A percentile compares a stretch with the other conserved stretches of the same genome.
Conservation (phyloP, 169 alveolate genomes). For the Perkinsus marinus region DNA sequence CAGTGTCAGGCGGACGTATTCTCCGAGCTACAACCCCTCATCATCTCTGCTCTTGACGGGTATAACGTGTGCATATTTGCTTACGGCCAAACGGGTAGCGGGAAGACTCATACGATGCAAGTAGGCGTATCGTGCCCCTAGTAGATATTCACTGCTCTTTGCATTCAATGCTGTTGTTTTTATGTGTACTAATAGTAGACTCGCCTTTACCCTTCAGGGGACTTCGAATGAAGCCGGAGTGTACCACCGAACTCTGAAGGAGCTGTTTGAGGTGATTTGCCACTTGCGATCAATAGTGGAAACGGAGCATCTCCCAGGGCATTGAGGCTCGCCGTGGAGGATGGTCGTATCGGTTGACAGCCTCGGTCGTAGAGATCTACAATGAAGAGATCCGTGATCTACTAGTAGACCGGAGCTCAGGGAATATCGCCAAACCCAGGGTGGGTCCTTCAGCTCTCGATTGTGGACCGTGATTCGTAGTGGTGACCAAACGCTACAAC, state of each 20-base stretch:
- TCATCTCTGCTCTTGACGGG: constrained; percentile 40
- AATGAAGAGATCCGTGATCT: constrained; percentile 69
- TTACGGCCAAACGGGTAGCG: constrained; percentile 52
- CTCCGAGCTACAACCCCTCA: constrained; percentile 11
- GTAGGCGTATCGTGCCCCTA: too few relatives aligned
- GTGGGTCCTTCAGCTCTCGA: neutral
- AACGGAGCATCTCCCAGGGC: neutral
- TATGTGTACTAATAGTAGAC: too few relatives aligned
- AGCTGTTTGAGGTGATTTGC: neutral
- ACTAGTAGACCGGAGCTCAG: constrained; percentile 25
- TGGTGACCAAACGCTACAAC: too few relatives aligned
- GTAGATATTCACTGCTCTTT: too few relatives aligned
- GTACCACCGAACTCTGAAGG: neutral
- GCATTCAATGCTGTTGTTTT: too few relatives aligned
- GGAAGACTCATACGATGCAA: constrained; percentile 46
- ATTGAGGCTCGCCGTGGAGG: neutral
- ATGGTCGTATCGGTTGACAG: neutral
- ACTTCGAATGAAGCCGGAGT: neutral
- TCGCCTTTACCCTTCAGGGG: neutral
- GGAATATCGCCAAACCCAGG: neutral
- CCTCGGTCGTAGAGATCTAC: constrained; percentile 43
- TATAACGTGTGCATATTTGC: constrained; percentile 53
- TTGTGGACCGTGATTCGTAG: neutral
- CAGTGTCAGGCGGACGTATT: constrained; percentile 7
- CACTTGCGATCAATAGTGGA: neutral